These are phyloP conservation scores for Cercophora newfieldiana DNA, from an alignment of 495 filamentous ascomycete genomes.

Conservation along the genomic window DNA sequence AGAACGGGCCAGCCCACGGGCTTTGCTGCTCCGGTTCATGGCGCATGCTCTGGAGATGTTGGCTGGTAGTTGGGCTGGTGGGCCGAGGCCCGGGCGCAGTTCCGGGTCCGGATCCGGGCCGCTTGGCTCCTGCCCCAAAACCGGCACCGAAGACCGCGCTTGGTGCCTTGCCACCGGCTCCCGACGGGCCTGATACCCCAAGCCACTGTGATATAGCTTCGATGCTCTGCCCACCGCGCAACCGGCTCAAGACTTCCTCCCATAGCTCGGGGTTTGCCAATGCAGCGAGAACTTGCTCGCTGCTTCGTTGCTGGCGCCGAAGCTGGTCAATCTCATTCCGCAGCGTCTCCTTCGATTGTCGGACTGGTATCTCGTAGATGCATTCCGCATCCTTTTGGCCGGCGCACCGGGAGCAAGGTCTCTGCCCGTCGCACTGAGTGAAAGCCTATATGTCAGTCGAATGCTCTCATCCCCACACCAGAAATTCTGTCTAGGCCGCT, in stretches of 20 bases:
- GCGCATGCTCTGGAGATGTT: slow-evolving; percentile 23
- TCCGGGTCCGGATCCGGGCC: neutral
- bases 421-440: slow-evolving; percentile 52
- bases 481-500: neutral
- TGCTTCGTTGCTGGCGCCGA: slow-evolving; percentile 46
- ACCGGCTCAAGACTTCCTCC: slow-evolving; percentile 49
- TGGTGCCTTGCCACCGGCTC: neutral
- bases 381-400: slow-evolving; percentile 51
- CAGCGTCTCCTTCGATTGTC: slow-evolving; percentile 56
- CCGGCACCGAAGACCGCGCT: slow-evolving; percentile 8
- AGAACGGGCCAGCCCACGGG: slow-evolving; percentile 42
- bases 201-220: slow-evolving; percentile 52
- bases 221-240: slow-evolving; percentile 51
- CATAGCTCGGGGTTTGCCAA: slow-evolving; percentile 43
- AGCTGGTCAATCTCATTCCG: slow-evolving; percentile 53
- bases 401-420: slow-evolving; percentile 52
- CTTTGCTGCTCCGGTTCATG: slow-evolving; percentile 42
- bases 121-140: neutral
- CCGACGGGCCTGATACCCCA: slow-evolving; percentile 28
- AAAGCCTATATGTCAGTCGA: neutral
- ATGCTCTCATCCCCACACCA: neutral
- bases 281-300: slow-evolving; percentile 48
- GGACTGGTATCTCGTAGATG: slow-evolving; percentile 54
- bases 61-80: slow-evolving; percentile 24
- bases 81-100: slow-evolving; percentile 11